Evolutionary conservation across 495 filamentous ascomycete species (phyloP).

Genomic region (Penicillium coffeae): DNA sequence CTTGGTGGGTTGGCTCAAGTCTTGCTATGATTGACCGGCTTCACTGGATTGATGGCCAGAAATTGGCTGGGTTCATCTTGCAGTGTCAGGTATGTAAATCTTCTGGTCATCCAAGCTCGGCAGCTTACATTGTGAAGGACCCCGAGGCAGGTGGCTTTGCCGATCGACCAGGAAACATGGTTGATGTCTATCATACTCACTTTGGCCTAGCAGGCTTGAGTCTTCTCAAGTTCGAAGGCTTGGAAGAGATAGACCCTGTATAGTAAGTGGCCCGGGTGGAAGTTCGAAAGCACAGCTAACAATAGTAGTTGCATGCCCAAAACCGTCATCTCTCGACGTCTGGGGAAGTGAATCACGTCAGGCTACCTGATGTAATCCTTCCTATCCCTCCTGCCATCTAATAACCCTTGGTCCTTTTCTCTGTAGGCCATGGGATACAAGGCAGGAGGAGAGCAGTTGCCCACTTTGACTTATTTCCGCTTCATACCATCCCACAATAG

Average conservation of each 20-base stretch:
- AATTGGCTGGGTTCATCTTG: conserved; percentile 76
- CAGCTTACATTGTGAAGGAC: conserved; percentile 53
- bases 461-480: conserved; percentile 47
- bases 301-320: conserved; percentile 67
- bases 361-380: not conserved
- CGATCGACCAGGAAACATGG: conserved; percentile 88
- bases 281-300: conserved; percentile 3
- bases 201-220: conserved; percentile 90
- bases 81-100: conserved; percentile 60
- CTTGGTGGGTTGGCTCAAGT: conserved; percentile 94
- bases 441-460: conserved; percentile 59
- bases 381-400: conserved; percentile 64
- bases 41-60: conserved; percentile 85
- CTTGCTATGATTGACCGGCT: conserved; percentile 82
- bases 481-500: conserved; percentile 44
- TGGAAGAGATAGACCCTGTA: conserved; percentile 78
- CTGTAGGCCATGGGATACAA: conserved; percentile 66
- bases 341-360: conserved; percentile 24
- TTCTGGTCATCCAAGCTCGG: not conserved
- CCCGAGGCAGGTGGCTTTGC: conserved; percentile 78
- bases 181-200: conserved; percentile 93
- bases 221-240: conserved; percentile 67
- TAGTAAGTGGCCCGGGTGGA: conserved; percentile 59
- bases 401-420: conserved; percentile 54
- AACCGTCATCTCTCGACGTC: conserved; percentile 55